Conservation (phyloP, 495 filamentous ascomycete species). For the Hypoxylon fuscum region DNA sequence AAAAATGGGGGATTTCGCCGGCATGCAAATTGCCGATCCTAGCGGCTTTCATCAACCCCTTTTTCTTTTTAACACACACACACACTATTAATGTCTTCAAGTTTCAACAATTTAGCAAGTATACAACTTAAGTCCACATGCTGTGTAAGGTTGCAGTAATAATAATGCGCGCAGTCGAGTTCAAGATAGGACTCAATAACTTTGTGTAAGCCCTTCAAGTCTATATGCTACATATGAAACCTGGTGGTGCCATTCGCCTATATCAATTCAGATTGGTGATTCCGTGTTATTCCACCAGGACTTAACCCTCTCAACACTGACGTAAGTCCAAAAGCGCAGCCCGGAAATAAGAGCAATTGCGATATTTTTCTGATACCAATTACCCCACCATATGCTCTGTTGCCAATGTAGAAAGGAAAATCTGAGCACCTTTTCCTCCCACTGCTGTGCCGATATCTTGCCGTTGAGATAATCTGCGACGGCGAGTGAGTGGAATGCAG, state of each 20-base stretch:
- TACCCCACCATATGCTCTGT: conserved; percentile 10
- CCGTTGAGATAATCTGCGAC: conserved; percentile 14
- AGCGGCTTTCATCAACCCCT: background rate
- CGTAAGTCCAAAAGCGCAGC: conserved; percentile 7
- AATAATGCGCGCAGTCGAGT: no score
- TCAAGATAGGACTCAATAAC: no score
- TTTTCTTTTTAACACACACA: background rate
- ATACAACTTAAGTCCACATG: no score
- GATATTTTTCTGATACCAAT: conserved; percentile 11
- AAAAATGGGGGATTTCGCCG: background rate
- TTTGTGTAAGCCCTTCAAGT: no score
- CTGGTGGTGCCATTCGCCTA: background rate
- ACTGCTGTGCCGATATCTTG: conserved; percentile 7
- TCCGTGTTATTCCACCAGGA: conserved; percentile 1
- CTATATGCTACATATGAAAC: background rate
- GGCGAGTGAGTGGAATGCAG: conserved; percentile 28
- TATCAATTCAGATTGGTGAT: background rate
- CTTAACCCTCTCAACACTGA: background rate
- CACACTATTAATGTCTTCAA: background rate
- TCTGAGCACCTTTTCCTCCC: conserved; percentile 17
- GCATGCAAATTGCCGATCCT: background rate
- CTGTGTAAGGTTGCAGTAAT: no score
- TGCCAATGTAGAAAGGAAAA: conserved; percentile 8
- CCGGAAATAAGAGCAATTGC: conserved; percentile 4
- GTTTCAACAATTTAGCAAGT: no score